Conservation (phyloP, 768 basidiomycete species). For the Mycena amicta region DNA sequence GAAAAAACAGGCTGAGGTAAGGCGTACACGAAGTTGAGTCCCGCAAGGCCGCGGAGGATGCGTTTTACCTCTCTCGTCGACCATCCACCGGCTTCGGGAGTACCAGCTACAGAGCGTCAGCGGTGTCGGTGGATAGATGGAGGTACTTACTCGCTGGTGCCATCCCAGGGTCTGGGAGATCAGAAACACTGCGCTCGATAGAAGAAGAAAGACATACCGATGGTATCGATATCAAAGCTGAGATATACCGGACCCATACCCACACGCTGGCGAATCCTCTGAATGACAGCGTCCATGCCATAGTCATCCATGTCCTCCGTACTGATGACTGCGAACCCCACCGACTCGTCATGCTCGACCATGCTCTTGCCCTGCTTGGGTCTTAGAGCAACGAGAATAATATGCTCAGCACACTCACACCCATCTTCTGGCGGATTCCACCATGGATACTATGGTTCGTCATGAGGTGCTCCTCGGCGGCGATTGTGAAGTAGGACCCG, state of each 20-base stretch:
- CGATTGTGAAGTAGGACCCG: conserved; percentile 66
- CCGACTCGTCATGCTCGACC: conserved; percentile 52
- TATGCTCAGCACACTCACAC: conserved; percentile 34
- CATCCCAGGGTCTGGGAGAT: no score
- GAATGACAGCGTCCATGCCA: conserved; percentile 55
- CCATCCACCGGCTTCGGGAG: conserved; percentile 56
- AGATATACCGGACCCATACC: conserved; percentile 64
- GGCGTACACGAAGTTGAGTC: conserved; percentile 61
- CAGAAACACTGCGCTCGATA: no score
- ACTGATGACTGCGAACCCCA: conserved; percentile 62
- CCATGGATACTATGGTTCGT: conserved; percentile 66
- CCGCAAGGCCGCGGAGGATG: conserved; percentile 61
- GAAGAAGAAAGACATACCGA: conserved; percentile 37
- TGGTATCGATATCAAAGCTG: conserved; percentile 63
- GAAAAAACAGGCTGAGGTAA: not conserved
- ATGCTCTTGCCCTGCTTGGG: conserved; percentile 41
- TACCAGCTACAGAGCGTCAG: no score
- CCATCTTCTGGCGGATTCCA: conserved; percentile 63
- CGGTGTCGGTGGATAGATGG: no score
- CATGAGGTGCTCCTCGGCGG: conserved; percentile 58
- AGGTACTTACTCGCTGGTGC: no score
- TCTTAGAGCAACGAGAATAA: not conserved
- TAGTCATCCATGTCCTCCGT: conserved; percentile 67
- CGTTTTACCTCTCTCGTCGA: conserved; percentile 65
- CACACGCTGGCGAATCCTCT: conserved; percentile 57